Percentiles rank a stretch among this genome's conserved stretches.
These are phyloP conservation scores for Boletus subcaerulescens DNA, from an alignment of 768 basidiomycete genomes.

Conservation along the genomic window DNA sequence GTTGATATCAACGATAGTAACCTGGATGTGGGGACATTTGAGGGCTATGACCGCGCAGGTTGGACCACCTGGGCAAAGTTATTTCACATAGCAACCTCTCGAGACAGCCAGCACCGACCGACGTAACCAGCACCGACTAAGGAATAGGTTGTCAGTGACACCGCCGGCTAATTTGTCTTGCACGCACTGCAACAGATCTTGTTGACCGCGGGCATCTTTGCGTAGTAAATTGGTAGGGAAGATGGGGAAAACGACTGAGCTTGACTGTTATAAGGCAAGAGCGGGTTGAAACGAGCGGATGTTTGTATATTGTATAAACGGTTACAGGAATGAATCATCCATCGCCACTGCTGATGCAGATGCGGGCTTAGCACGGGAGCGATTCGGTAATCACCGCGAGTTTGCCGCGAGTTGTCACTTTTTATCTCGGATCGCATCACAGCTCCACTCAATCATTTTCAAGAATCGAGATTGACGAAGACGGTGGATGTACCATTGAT, in stretches of 20 bases:
- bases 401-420: too few species aligned
- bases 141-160: constrained; percentile 8
- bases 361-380: too few species aligned
- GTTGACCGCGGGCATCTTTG: constrained; percentile 50
- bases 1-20: constrained; percentile 99
- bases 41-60: constrained; percentile 94
- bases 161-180: not conserved
- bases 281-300: not conserved
- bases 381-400: too few species aligned
- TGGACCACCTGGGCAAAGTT: constrained; percentile 66
- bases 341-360: too few species aligned
- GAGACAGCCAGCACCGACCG: constrained; percentile 47
- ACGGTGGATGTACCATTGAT: too few species aligned
- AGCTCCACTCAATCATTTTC: too few species aligned
- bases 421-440: too few species aligned
- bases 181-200: constrained; percentile 88
- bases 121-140: constrained; percentile 91
- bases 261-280: not conserved
- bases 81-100: constrained; percentile 5
- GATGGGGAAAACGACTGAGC: too few species aligned
- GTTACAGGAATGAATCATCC: too few species aligned
- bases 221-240: not conserved
- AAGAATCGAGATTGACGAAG: too few species aligned
- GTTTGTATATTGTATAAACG: too few species aligned
- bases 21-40: constrained; percentile 88